Evolutionary conservation across 208 protist genomes (phyloP).

Genomic region (Trypanosoma scelopori): DNA sequence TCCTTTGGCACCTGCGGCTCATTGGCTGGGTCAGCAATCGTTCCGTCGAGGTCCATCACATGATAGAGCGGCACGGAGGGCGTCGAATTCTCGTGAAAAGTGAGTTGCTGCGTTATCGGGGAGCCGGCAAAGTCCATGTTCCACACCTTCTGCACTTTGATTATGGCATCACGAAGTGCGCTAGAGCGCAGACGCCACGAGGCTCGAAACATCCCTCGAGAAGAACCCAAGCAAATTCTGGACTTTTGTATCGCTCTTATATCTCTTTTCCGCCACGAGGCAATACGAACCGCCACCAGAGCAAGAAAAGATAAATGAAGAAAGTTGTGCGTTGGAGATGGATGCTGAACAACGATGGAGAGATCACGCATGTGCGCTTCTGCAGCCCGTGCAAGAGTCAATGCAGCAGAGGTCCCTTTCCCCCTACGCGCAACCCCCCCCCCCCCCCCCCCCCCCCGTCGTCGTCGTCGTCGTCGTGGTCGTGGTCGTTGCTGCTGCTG

Average conservation of each 20-base stretch:
- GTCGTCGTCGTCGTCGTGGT: too few species aligned
- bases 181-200: constrained; percentile 1
- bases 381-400: not conserved
- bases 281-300: not conserved
- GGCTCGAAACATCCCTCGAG: constrained; percentile 11
- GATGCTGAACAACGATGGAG: constrained; percentile 9
- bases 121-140: constrained; percentile 59
- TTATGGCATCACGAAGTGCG: constrained; percentile 39
- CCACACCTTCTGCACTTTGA: constrained; percentile 56
- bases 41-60: constrained; percentile 60
- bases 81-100: constrained; percentile 40
- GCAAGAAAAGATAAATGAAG: constrained; percentile 11
- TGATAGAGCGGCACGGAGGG: constrained; percentile 59
- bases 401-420: not conserved
- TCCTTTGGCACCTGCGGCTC: constrained; percentile 15
- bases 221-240: not conserved
- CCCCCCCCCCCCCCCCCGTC: too few species aligned
- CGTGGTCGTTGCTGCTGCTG: too few species aligned
- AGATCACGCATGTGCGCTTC: not conserved
- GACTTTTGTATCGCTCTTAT: too few species aligned
- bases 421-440: not conserved
- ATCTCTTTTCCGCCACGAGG: too few species aligned
- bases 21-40: constrained; percentile 23
- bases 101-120: constrained; percentile 47
- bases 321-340: constrained; percentile 2